Conservation (phyloP, 345 rosid genomes). For the Arabis hirsuta region DNA sequence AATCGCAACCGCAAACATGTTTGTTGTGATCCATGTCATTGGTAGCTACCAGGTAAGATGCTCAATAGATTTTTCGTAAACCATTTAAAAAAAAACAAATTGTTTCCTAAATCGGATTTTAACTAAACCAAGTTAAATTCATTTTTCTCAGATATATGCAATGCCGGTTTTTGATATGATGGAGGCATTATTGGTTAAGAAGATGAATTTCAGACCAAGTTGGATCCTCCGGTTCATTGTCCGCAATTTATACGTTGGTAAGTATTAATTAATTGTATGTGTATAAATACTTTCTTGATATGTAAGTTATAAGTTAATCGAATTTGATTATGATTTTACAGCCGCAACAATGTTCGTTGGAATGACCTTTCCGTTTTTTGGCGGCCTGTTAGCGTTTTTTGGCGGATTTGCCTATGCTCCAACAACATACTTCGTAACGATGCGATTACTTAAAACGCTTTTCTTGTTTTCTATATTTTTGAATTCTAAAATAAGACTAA, state of each 20-base stretch:
- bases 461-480: background rate
- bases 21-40: slow-evolving; percentile 78
- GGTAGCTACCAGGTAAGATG: slow-evolving; percentile 80
- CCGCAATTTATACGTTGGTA: slow-evolving; percentile 60
- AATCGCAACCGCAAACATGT: slow-evolving; percentile 67
- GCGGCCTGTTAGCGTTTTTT: slow-evolving; percentile 64
- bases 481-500: too few species aligned
- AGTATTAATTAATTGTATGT: slow-evolving; percentile 8
- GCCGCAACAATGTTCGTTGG: slow-evolving; percentile 75
- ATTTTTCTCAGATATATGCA: slow-evolving; percentile 51
- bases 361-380: slow-evolving; percentile 77
- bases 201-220: slow-evolving; percentile 53
- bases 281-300: background rate
- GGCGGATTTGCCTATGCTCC: slow-evolving; percentile 91
- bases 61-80: background rate
- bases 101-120: too few species aligned
- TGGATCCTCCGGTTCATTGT: slow-evolving; percentile 50
- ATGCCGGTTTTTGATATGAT: slow-evolving; percentile 79
- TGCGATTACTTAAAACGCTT: background rate
- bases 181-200: slow-evolving; percentile 61
- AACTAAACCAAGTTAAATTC: background rate
- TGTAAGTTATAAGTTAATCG: background rate
- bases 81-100: too few species aligned
- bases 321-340: slow-evolving; percentile 28
- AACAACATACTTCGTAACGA: slow-evolving; percentile 74